phyloP scores from a whole-genome alignment of 2,329 filamentous ascomycete species.

The Aurifilum marmelostoma region DNA sequence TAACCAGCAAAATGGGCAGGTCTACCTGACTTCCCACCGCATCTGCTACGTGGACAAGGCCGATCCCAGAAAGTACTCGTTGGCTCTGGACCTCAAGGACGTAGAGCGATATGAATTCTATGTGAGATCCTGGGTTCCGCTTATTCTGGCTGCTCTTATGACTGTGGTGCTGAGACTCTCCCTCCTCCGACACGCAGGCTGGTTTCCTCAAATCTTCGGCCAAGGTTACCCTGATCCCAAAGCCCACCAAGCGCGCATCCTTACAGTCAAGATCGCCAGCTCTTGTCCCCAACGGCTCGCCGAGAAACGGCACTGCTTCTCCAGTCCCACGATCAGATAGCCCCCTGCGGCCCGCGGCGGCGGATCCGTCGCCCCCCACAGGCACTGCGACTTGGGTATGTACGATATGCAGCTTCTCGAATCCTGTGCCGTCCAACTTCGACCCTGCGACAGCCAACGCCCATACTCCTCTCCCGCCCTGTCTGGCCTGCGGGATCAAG shows the following conservation, averaged over 20 bases:
- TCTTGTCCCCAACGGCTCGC: slow-evolving; percentile 45
- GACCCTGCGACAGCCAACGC: slow-evolving; percentile 80
- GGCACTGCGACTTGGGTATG: slow-evolving; percentile 88
- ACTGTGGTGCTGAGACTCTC: slow-evolving; percentile 18
- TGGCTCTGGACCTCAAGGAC: slow-evolving; percentile 85
- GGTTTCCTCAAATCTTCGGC: slow-evolving; percentile 94
- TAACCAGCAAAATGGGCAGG: slow-evolving; percentile 91
- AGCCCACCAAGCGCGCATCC: slow-evolving; percentile 69
- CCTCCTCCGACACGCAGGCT: slow-evolving; percentile 53
- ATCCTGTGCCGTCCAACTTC: slow-evolving; percentile 90
- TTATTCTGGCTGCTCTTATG: not conserved
- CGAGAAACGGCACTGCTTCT: slow-evolving; percentile 52
- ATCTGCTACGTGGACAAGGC: slow-evolving; percentile 92
- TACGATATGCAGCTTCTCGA: slow-evolving; percentile 93
- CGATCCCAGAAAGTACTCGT: slow-evolving; percentile 81
- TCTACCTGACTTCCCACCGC: slow-evolving; percentile 94
- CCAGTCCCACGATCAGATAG: slow-evolving; percentile 50
- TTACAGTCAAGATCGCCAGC: slow-evolving; percentile 58
- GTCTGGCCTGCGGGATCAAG: slow-evolving; percentile 91
- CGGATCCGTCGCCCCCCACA: slow-evolving; percentile 51
- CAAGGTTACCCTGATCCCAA: slow-evolving; percentile 88
- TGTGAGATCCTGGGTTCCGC: slow-evolving; percentile 50
- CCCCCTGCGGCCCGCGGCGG: slow-evolving; percentile 45
- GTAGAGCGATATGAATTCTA: slow-evolving; percentile 91
- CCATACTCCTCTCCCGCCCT: slow-evolving; percentile 81